These are phyloP conservation scores for Pontederia paniculata DNA, from an alignment of 176 grass and related monocot species.

Conservation along the genomic window DNA sequence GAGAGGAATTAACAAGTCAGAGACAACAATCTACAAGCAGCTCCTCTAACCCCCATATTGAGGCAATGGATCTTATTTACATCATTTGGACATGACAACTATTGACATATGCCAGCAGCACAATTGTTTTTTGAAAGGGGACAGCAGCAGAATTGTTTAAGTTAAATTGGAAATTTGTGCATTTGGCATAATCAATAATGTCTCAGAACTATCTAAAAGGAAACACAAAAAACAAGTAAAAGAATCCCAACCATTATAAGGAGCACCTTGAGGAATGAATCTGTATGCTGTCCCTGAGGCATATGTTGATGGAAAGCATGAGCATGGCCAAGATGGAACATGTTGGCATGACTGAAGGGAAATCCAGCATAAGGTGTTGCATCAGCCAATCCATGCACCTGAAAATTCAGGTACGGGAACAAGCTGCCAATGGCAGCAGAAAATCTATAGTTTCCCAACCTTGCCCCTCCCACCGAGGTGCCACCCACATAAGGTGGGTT, in stretches of 20 bases:
- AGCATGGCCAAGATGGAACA: conserved; percentile 1
- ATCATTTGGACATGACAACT: too few relatives aligned
- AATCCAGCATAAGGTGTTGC: background rate
- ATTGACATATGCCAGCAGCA: too few relatives aligned
- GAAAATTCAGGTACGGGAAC: conserved; percentile 7
- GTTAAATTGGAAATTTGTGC: too few relatives aligned
- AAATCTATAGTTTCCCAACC: conserved; percentile 3
- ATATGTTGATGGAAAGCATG: background rate
- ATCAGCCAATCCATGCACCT: conserved; percentile 4
- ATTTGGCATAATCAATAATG: too few relatives aligned
- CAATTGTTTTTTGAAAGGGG: too few relatives aligned
- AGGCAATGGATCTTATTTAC: too few relatives aligned
- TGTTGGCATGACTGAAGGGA: background rate
- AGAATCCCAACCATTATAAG: background rate
- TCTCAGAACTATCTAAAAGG: background rate
- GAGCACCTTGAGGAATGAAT: background rate
- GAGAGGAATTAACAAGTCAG: too few relatives aligned
- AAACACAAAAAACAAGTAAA: conserved; percentile 2
- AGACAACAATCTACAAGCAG: too few relatives aligned
- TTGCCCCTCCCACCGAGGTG: background rate
- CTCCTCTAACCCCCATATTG: too few relatives aligned
- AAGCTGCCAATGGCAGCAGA: conserved; percentile 6
- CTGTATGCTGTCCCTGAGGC: background rate
- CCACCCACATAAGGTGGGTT: conserved; percentile 1
- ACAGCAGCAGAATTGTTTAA: too few relatives aligned